phyloP scores from a whole-genome alignment of 1,284 basidiomycete species.

The Ganoderma lucidum region DNA sequence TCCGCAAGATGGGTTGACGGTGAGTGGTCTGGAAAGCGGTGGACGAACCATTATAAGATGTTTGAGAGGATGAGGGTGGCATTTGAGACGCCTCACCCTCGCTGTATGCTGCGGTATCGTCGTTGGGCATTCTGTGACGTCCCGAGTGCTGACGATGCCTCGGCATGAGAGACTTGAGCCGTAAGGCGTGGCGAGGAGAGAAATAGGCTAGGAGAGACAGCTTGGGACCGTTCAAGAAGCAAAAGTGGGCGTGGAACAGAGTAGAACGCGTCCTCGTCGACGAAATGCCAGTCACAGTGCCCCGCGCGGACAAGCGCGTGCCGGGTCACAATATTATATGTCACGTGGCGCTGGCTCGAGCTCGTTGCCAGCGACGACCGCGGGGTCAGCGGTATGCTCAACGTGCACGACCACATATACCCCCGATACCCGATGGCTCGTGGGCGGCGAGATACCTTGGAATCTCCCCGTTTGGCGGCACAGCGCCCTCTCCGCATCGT shows the following conservation, averaged over 20 bases:
- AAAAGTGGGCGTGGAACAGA: not conserved
- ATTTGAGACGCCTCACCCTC: slow-evolving; percentile 26
- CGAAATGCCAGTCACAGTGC: too few relatives aligned
- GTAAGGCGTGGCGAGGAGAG: not conserved
- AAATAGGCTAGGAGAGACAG: not conserved
- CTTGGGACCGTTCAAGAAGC: not conserved
- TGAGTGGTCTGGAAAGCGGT: slow-evolving; percentile 2
- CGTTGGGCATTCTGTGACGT: not conserved
- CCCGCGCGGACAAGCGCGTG: not conserved
- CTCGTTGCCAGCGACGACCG: slow-evolving; percentile 24
- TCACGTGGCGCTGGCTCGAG: not conserved
- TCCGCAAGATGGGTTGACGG: slow-evolving; percentile 18
- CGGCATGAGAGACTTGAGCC: not conserved
- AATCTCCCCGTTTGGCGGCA: slow-evolving; percentile 25
- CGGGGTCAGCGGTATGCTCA: slow-evolving; percentile 18
- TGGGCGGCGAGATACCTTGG: slow-evolving; percentile 42
- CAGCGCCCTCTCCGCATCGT: slow-evolving; percentile 70
- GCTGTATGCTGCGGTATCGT: slow-evolving; percentile 16
- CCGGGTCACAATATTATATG: not conserved
- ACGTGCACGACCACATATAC: slow-evolving; percentile 14
- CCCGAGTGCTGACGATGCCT: not conserved
- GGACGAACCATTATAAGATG: slow-evolving; percentile 29
- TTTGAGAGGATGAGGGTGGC: slow-evolving; percentile 25
- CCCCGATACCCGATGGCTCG: slow-evolving; percentile 39
- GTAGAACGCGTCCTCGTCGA: not conserved